Conservation (phyloP, 2,329 filamentous ascomycete species). For the Aspergillus spinulosporus region DNA sequence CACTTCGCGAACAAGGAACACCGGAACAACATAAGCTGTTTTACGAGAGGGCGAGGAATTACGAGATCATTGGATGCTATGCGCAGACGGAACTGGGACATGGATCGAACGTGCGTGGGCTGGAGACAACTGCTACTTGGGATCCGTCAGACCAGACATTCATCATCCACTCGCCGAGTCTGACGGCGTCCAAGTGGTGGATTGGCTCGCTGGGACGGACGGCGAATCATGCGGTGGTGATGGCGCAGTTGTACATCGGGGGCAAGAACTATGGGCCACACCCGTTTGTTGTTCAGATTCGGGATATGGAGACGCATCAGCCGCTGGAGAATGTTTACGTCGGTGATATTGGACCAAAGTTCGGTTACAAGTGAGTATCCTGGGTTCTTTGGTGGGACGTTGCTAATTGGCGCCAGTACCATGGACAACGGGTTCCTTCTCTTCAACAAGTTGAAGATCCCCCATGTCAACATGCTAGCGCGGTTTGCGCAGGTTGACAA, state of each 20-base stretch:
- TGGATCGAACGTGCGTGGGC: constrained; percentile 73
- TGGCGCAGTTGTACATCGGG: constrained; percentile 71
- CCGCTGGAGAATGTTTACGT: constrained; percentile 70
- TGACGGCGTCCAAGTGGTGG: constrained; percentile 83
- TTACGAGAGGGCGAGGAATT: constrained; percentile 66
- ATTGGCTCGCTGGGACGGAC: constrained; percentile 75
- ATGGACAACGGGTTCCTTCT: constrained; percentile 82
- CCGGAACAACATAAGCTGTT: constrained; percentile 73
- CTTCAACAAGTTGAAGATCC: constrained; percentile 74
- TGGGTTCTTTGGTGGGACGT: neutral
- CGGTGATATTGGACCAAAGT: constrained; percentile 79
- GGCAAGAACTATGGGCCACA: constrained; percentile 72
- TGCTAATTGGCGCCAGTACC: constrained; percentile 47
- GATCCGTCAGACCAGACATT: constrained; percentile 73
- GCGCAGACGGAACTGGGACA: constrained; percentile 80
- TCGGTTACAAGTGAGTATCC: constrained; percentile 64
- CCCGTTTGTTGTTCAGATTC: constrained; percentile 74
- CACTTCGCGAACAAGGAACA: constrained; percentile 69
- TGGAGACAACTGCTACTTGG: constrained; percentile 74
- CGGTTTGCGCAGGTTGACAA: constrained; percentile 70
- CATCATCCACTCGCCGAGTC: constrained; percentile 68
- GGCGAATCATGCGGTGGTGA: constrained; percentile 75
- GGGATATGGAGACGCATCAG: constrained; percentile 68
- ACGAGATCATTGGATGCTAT: constrained; percentile 75
- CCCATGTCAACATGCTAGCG: constrained; percentile 71